A percentile compares a stretch with the other conserved stretches of the same genome.
Conservation (phyloP, 2,329 filamentous ascomycete genomes). For the Helotiales sp. region DNA sequence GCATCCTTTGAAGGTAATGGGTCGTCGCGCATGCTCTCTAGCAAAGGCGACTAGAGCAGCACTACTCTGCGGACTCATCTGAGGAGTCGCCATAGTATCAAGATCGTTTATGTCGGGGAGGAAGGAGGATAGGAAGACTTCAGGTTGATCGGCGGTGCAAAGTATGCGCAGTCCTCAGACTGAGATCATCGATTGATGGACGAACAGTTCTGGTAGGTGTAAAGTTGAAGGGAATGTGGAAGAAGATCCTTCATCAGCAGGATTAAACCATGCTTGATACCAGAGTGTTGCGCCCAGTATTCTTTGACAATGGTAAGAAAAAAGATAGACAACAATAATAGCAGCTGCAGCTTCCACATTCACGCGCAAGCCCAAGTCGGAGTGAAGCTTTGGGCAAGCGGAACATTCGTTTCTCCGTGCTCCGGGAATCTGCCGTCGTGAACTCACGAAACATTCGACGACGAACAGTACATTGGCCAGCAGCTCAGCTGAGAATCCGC, state of each 20-base stretch:
- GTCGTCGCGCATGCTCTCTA: constrained; percentile 48
- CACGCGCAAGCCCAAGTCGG: neutral
- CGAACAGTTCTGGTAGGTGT: neutral
- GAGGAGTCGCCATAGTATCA: constrained; percentile 7
- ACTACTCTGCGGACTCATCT: constrained; percentile 24
- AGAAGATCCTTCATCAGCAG: constrained; percentile 1
- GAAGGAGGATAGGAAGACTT: neutral
- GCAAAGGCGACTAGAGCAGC: constrained; percentile 55
- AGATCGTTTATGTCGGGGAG: neutral
- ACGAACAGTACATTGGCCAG: neutral
- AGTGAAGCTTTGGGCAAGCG: neutral
- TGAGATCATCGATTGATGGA: neutral
- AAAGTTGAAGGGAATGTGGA: neutral
- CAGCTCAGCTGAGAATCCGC: neutral
- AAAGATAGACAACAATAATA: neutral
- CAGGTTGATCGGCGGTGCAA: neutral
- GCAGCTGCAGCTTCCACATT: neutral
- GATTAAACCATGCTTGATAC: constrained; percentile 4
- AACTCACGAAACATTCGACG: no score
- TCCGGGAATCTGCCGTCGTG: no score
- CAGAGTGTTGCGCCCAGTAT: constrained; percentile 5
- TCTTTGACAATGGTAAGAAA: neutral
- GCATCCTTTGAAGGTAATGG: constrained; percentile 75
- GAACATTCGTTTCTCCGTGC: neutral
- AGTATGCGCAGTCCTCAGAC: neutral